Evolutionary conservation across 2,329 filamentous ascomycete species (phyloP).

Genomic region (Akanthomyces uredinophilus): DNA sequence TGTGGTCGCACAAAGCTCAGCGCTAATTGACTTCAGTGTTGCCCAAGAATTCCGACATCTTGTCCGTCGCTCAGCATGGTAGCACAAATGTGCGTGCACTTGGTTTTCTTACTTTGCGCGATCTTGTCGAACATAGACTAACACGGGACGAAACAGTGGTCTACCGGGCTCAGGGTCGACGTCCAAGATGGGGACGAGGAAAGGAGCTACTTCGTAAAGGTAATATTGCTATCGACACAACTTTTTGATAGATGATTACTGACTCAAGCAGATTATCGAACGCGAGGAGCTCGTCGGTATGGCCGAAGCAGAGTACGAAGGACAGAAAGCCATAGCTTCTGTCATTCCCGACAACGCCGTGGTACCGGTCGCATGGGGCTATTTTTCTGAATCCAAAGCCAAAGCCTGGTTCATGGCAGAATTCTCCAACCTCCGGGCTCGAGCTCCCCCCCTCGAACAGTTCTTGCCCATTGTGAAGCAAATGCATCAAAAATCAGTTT

Average conservation of each 20-base stretch:
- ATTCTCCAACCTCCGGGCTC: slow-evolving; percentile 21
- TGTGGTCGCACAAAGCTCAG: background rate
- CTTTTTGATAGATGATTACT: background rate
- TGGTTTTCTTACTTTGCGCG: background rate
- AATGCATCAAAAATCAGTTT: slow-evolving; percentile 11
- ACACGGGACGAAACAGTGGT: background rate
- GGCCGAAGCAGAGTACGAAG: slow-evolving; percentile 22
- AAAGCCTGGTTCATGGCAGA: slow-evolving; percentile 17
- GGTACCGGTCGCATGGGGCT: slow-evolving; percentile 20
- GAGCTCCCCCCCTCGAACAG: slow-evolving; percentile 16
- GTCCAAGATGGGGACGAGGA: background rate
- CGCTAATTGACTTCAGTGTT: background rate
- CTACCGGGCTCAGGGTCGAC: too few species aligned
- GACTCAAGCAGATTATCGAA: slow-evolving; percentile 17
- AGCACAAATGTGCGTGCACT: background rate
- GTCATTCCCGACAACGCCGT: slow-evolving; percentile 20
- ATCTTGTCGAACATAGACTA: background rate
- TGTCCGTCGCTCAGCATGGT: slow-evolving; percentile 6
- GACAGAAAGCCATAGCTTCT: slow-evolving; percentile 18
- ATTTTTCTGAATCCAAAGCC: slow-evolving; percentile 12
- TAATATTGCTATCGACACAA: background rate
- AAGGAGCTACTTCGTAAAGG: too few species aligned
- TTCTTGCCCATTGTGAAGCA: slow-evolving; percentile 21
- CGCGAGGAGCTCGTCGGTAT: slow-evolving; percentile 18
- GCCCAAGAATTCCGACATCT: background rate